Evolutionary conservation across 2,329 filamentous ascomycete species (phyloP).

Genomic region (Lojkania enalia): DNA sequence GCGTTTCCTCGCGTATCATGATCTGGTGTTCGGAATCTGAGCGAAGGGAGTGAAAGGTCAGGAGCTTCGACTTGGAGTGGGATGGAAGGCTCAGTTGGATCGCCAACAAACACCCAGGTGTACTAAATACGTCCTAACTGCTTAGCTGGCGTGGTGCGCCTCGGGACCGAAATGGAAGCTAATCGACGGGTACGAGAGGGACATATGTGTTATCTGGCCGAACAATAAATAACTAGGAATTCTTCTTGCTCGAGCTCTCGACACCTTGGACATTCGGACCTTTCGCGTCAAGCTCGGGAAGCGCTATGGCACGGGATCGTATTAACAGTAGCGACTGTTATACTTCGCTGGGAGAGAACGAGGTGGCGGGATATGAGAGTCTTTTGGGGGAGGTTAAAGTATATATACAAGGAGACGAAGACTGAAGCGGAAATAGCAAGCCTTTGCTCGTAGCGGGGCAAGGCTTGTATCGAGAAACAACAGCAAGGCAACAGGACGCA

Average conservation of each 20-base stretch:
- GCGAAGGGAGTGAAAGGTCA: neutral
- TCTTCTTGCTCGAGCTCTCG: slow-evolving; percentile 1
- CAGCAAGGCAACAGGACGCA: neutral
- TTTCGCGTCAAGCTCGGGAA: slow-evolving; percentile 18
- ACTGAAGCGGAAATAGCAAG: neutral
- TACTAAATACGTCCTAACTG: slow-evolving; percentile 26
- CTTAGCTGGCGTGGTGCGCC: slow-evolving; percentile 42
- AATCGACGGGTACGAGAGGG: slow-evolving; percentile 49
- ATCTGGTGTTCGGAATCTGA: slow-evolving; percentile 9
- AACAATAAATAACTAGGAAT: slow-evolving; percentile 44
- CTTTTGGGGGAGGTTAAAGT: neutral
- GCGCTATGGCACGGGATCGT: neutral
- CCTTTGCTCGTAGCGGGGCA: neutral
- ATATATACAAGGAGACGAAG: neutral
- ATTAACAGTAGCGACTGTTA: neutral
- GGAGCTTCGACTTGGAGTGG: slow-evolving; percentile 14
- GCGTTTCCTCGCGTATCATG: slow-evolving; percentile 1
- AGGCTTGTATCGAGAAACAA: neutral
- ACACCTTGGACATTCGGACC: slow-evolving; percentile 7
- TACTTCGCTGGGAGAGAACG: neutral
- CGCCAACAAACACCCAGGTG: slow-evolving; percentile 28
- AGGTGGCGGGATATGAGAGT: neutral
- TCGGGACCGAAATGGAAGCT: slow-evolving; percentile 47
- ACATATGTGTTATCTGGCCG: slow-evolving; percentile 41
- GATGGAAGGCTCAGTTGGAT: slow-evolving; percentile 16